phyloP scores from a whole-genome alignment of 208 protist species.

The Trypanosoma boissoni region DNA sequence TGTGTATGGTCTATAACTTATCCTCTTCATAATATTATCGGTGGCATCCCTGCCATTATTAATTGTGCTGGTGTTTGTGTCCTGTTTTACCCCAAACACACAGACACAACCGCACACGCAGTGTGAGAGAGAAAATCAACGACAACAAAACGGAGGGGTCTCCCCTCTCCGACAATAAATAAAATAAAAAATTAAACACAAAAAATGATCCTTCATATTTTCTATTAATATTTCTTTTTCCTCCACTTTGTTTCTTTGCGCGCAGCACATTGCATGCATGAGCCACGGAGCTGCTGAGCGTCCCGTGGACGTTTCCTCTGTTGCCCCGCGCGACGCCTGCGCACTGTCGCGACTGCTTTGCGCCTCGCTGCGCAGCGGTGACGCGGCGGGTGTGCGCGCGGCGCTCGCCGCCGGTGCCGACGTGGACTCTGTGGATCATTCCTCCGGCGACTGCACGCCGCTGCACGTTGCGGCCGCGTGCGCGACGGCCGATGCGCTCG shows the following conservation, averaged over 20 bases:
- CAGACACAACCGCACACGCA: too few relatives aligned
- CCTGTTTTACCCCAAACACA: too few relatives aligned
- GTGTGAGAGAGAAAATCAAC: too few relatives aligned
- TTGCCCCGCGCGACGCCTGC: too few relatives aligned
- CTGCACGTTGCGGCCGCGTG: constrained; percentile 46
- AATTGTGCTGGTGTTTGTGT: constrained; percentile 1
- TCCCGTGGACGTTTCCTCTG: too few relatives aligned
- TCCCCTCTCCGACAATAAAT: too few relatives aligned
- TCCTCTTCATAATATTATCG: not conserved
- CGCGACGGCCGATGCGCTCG: constrained; percentile 31
- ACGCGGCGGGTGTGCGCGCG: constrained; percentile 18
- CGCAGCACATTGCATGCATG: not conserved
- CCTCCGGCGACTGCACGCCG: constrained; percentile 14
- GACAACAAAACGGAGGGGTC: too few relatives aligned
- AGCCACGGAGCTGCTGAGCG: too few relatives aligned
- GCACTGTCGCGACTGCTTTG: not conserved
- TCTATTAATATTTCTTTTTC: not conserved
- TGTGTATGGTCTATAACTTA: not conserved
- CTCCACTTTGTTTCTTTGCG: not conserved
- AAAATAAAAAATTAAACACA: too few relatives aligned
- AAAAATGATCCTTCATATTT: constrained; percentile 9
- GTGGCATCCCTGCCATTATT: not conserved
- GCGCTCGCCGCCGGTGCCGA: constrained; percentile 21
- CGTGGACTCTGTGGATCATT: constrained; percentile 10
- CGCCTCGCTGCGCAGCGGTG: not conserved